Conservation (phyloP, 2,329 filamentous ascomycete species). For the Dactylellina haptotyla region DNA sequence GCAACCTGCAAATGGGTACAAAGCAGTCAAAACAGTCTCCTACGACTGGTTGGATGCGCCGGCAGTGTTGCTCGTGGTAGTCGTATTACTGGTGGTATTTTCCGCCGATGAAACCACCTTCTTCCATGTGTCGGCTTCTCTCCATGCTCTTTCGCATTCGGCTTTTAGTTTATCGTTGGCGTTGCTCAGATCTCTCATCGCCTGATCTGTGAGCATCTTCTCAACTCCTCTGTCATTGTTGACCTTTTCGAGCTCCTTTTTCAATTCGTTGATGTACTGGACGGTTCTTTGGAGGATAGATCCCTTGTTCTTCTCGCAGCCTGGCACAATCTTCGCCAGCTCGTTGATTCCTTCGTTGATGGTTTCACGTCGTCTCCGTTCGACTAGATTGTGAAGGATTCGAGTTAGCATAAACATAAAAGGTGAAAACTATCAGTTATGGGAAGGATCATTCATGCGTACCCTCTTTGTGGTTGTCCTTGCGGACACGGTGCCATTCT, state of each 20-base stretch:
- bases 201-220: constrained; percentile 88
- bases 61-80: constrained; percentile 18
- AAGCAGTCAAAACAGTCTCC: constrained; percentile 11
- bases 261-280: constrained; percentile 91
- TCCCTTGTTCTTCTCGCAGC: constrained; percentile 98
- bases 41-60: constrained; percentile 35
- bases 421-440: neutral
- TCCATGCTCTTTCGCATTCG: constrained; percentile 80
- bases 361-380: constrained; percentile 93
- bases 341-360: constrained; percentile 99
- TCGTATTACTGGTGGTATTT: constrained; percentile 13
- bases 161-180: constrained; percentile 88
- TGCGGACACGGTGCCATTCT: constrained; percentile 96
- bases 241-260: constrained; percentile 67
- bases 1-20: neutral
- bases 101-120: constrained; percentile 61
- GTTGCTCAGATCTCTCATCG: constrained; percentile 84
- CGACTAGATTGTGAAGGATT: constrained; percentile 69
- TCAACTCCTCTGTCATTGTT: constrained; percentile 83
- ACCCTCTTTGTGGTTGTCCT: constrained; percentile 99
- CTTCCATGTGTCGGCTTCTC: constrained; percentile 83
- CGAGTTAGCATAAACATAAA: constrained; percentile 57
- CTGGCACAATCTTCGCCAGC: constrained; percentile 94
- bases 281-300: constrained; percentile 94
- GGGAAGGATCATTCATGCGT: constrained; percentile 59